These are phyloP conservation scores for Aspergillus vadensis DNA, from an alignment of 2,329 filamentous ascomycete genomes.

Conservation along the genomic window DNA sequence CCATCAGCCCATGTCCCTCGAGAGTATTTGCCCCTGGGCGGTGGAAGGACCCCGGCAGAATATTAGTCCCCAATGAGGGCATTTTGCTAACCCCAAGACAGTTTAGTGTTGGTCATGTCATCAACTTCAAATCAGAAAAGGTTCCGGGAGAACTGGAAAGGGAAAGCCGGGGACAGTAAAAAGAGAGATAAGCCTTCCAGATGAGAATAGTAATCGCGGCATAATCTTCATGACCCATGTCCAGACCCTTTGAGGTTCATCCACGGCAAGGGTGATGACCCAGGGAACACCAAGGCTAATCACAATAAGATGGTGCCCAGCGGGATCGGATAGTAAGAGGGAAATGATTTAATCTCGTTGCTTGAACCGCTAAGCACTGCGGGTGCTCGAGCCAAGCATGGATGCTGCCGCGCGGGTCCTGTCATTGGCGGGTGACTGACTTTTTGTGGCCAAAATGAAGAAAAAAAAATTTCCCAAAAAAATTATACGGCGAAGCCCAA, in stretches of 20 bases:
- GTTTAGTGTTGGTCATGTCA: not conserved
- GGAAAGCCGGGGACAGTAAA: no score
- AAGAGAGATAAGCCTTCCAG: not conserved
- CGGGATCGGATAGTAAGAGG: not conserved
- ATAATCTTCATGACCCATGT: not conserved
- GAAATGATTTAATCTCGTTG: not conserved
- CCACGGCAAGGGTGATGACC: not conserved
- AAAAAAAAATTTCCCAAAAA: not conserved
- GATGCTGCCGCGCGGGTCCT: conserved; percentile 1
- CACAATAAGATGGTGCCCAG: not conserved
- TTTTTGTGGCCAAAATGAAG: not conserved
- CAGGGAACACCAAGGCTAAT: not conserved
- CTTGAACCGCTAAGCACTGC: conserved; percentile 3
- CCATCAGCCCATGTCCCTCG: not conserved
- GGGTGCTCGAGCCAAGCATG: not conserved
- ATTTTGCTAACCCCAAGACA: not conserved
- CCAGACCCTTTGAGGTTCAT: not conserved
- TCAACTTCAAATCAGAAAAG: not conserved
- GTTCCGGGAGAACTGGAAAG: no score
- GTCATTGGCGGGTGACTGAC: not conserved
- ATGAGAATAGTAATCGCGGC: not conserved
- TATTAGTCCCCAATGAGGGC: not conserved
- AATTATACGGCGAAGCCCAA: not conserved
- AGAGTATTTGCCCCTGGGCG: not conserved
- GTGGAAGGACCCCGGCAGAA: not conserved